Base-by-base conservation (phyloP, 306 rosid species). In the Vigna mungo region DNA sequence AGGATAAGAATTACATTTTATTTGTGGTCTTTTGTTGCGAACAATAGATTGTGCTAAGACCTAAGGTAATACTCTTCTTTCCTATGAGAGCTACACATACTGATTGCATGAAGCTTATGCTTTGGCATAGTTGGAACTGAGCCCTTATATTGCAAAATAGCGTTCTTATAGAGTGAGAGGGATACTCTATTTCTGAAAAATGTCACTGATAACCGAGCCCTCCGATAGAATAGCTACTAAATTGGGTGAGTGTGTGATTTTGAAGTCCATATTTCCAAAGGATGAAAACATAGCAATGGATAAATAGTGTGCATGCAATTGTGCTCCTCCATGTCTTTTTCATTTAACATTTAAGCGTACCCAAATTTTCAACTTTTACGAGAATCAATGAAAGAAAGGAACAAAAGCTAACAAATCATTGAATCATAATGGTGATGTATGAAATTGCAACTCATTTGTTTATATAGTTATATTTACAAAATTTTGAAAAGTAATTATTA, bases 1-100 rank as follows among this genome's bases (percentile, higher is more conserved):
- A 32, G 43, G 67, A 61, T 62, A 36, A 34, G 17, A 8, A 60
- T 32, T 60, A 60, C 67, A 27, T 60, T 60, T 60, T n/a, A 60
- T 30, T 41, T 60, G 20, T 30, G 15, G 7, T 16, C 68, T 62
- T 32, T 62, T 30, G 18, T 34, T 44, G n/a, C n/a, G 46, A 62
- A 16, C 68, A 62, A 4, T 34, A 34, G 25, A 62, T 34, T 16
- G 47, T 62, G 9, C 47, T 34, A 18, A 34, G 6, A 34, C n/a
- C 25, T 60, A 8, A 60, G 5, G 21, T 2, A 60, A 59, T 6
- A 5, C 39, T 5, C 10, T 13, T 25, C 41, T 60, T 15, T 27
- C 5, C 41, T 27, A 0, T 59, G 65, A 30, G 1, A 12, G 65
- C 18, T 13, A 14, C 41, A 59, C 23, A 23, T 27, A 25, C 18